These are phyloP conservation scores for Singerocomus inundabilis DNA, from an alignment of 1,284 basidiomycete species.

Conservation along the genomic window DNA sequence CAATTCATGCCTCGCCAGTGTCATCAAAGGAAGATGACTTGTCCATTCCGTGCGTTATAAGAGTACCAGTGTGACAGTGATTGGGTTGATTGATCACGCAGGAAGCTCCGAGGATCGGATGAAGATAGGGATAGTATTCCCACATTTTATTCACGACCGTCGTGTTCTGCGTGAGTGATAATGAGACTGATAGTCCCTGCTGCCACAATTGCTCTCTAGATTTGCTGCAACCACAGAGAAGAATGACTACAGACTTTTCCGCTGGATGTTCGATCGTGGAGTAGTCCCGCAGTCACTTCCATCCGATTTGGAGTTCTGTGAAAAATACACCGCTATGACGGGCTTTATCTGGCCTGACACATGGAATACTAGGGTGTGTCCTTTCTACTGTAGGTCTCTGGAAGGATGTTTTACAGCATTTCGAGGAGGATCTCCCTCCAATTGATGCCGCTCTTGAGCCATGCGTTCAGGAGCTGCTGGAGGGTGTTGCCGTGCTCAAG, in stretches of 20 bases:
- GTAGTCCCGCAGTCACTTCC: not conserved
- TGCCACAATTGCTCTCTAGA: not conserved
- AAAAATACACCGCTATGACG: not conserved
- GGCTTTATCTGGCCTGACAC: not conserved
- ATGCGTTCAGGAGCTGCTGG: conserved; percentile 4
- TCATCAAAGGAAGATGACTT: not conserved
- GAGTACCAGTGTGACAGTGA: too few species aligned
- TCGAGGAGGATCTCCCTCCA: conserved; percentile 4
- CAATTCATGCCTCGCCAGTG: not conserved
- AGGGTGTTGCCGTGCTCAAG: not conserved
- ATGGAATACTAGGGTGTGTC: not conserved
- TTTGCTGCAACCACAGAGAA: not conserved
- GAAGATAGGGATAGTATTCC: not conserved
- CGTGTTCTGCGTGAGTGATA: too few species aligned
- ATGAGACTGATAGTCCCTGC: too few species aligned
- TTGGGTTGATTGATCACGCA: not conserved
- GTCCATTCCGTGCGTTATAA: not conserved
- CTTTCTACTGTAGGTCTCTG: too few species aligned
- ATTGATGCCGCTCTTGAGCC: conserved; percentile 8
- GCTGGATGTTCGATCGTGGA: too few species aligned
- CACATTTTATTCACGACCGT: not conserved
- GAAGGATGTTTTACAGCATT: too few species aligned
- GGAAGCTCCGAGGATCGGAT: not conserved
- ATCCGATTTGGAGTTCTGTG: not conserved
- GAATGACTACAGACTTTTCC: too few species aligned